Conservation (phyloP, 176 grass and related monocot species). For the Aegilops speltoides region DNA sequence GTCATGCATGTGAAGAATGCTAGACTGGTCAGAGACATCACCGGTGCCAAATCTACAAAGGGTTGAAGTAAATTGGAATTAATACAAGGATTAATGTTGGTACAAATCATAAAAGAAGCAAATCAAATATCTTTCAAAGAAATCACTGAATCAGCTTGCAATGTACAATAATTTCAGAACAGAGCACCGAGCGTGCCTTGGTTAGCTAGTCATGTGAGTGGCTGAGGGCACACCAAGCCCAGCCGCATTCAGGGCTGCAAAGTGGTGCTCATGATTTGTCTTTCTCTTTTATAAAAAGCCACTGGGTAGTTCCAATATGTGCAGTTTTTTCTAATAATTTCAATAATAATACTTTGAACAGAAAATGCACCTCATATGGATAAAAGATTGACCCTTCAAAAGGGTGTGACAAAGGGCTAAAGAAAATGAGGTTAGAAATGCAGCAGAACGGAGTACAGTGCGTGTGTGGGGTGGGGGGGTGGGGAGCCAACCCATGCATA, state of each 20-base stretch:
- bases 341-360: not conserved
- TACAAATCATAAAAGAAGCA: not conserved
- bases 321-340: not conserved
- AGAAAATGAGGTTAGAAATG: not conserved
- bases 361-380: not conserved
- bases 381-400: not conserved
- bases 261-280: not conserved
- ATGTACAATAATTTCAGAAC: not conserved
- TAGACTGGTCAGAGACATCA: conserved; percentile 23
- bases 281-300: not conserved
- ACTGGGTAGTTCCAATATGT: not conserved
- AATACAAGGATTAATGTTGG: not conserved
- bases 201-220: not conserved
- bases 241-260: not conserved
- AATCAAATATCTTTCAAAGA: not conserved
- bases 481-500: not conserved
- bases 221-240: not conserved
- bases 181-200: not conserved
- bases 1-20: conserved; percentile 64
- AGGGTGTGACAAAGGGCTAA: not conserved
- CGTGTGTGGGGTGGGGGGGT: too few relatives aligned
- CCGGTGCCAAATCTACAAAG: conserved; percentile 55
- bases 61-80: not conserved
- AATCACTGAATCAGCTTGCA: not conserved
- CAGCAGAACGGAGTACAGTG: not conserved